These are phyloP conservation scores for Boehmeria nivea DNA, from an alignment of 306 rosid genomes.

Conservation along the genomic window DNA sequence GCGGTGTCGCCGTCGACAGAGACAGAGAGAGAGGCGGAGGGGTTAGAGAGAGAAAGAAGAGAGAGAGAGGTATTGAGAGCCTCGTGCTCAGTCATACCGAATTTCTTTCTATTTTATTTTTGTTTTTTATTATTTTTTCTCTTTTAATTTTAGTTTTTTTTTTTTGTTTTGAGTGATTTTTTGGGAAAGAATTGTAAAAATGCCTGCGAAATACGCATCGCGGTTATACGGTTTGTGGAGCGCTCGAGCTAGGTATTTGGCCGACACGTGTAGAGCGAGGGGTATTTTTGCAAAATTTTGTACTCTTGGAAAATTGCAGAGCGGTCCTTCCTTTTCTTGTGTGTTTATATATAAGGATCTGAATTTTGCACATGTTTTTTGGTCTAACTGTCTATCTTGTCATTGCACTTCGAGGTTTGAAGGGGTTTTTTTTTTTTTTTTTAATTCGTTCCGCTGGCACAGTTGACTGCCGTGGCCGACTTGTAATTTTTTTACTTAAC, in stretches of 20 bases:
- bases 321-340: background rate
- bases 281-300: background rate
- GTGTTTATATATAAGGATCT: background rate
- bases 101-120: slow-evolving; percentile 4
- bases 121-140: background rate
- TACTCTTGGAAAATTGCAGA: background rate
- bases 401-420: background rate
- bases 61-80: slow-evolving; percentile 12
- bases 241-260: background rate
- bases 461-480: background rate
- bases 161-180: background rate
- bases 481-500: background rate
- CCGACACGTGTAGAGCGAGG: slow-evolving; percentile 11
- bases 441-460: background rate
- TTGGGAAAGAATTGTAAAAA: background rate
- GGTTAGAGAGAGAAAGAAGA: slow-evolving; percentile 26
- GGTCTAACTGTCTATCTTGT: background rate
- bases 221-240: background rate
- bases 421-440: background rate
- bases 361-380: slow-evolving; percentile 1
- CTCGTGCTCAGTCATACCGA: slow-evolving; percentile 28
- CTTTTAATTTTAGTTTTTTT: background rate
- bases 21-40: slow-evolving; percentile 28
- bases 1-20: slow-evolving; percentile 14
- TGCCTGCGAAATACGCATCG: background rate